Conservation (phyloP, 306 rosid species). For the Vicia sativa region DNA sequence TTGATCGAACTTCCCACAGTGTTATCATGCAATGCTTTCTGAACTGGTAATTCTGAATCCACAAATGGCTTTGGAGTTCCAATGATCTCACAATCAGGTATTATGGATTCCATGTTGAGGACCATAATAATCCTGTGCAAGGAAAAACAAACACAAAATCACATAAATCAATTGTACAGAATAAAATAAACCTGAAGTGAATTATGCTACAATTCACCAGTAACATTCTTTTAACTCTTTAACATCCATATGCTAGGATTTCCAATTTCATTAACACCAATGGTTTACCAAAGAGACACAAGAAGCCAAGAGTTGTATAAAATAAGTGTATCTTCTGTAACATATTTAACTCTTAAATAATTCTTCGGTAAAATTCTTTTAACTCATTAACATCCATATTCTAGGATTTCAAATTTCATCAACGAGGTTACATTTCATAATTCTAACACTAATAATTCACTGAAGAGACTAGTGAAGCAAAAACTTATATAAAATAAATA, state of each 20-base stretch:
- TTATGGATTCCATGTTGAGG: constrained; percentile 84
- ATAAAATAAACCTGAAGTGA: constrained; percentile 28
- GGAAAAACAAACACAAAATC: constrained; percentile 25
- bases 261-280: constrained; percentile 10
- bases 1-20: constrained; percentile 37
- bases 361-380: neutral
- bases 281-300: constrained; percentile 32
- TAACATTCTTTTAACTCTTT: constrained; percentile 4
- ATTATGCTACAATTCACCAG: constrained; percentile 11
- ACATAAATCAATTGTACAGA: constrained; percentile 16
- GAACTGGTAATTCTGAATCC: constrained; percentile 54
- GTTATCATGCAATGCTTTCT: constrained; percentile 37
- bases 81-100: constrained; percentile 69
- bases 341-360: neutral
- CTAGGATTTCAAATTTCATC: neutral
- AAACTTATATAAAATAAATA: too few relatives aligned
- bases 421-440: neutral
- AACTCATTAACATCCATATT: neutral
- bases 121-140: constrained; percentile 74
- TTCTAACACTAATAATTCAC: neutral
- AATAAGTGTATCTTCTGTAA: neutral
- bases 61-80: constrained; percentile 66
- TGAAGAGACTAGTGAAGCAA: neutral
- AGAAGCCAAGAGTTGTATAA: neutral
- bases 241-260: constrained; percentile 29